Evolutionary conservation across 208 protist genomes (phyloP).

Genomic region (Acanthamoeba triangularis): DNA sequence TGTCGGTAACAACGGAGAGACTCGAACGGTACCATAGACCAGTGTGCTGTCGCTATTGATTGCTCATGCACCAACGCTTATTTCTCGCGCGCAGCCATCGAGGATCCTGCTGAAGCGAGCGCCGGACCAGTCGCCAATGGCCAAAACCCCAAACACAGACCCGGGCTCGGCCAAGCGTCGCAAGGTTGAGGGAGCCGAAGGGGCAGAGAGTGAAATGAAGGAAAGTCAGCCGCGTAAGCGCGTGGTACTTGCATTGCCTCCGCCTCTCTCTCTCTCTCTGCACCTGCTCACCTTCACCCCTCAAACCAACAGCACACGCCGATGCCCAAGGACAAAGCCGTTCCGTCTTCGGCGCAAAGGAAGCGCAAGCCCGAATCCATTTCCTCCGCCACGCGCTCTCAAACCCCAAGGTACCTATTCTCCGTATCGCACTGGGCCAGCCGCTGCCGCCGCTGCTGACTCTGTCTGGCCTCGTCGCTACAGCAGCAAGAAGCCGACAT

Average conservation of each 20-base stretch:
- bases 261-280: background rate
- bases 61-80: background rate
- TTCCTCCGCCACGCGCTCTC: background rate
- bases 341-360: background rate
- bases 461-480: too few relatives aligned
- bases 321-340: conserved; percentile 4
- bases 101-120: background rate
- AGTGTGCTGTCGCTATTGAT: background rate
- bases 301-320: conserved; percentile 7
- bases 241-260: background rate
- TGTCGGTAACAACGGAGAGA: background rate
- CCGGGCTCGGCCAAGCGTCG: background rate
- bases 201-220: background rate
- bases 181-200: background rate
- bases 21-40: background rate
- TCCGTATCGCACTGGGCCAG: background rate
- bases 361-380: conserved; percentile 17
- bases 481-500: background rate
- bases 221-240: background rate
- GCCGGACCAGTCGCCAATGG: background rate
- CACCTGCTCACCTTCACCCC: background rate
- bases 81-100: background rate
- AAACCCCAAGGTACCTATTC: background rate
- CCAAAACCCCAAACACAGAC: background rate
- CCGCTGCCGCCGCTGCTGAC: background rate